Evolutionary conservation across 169 alveolate species (phyloP).

Genomic region (Plasmodium relictum): DNA sequence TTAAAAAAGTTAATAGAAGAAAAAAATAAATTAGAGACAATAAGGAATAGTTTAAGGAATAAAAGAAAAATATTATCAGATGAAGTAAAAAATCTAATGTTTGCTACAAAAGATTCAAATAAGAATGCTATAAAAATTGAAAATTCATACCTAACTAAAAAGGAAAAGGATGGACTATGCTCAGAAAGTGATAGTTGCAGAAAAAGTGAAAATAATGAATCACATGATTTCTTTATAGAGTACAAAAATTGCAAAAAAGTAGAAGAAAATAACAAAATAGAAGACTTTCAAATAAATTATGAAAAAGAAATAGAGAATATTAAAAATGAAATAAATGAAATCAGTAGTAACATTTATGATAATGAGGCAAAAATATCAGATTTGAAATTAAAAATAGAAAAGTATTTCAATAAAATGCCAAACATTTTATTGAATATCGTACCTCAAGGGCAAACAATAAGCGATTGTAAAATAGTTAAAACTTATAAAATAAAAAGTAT

Average conservation of each 20-base stretch:
- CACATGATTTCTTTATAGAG: neutral
- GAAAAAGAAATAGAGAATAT: conserved; percentile 24
- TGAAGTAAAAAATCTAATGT: conserved; percentile 28
- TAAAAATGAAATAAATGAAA: conserved; percentile 50
- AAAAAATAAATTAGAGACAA: conserved; percentile 45
- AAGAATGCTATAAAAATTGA: neutral
- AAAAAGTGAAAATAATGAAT: neutral
- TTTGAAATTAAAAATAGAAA: conserved; percentile 35
- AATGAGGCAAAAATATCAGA: conserved; percentile 36
- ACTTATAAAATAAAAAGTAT: conserved; percentile 46
- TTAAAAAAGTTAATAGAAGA: conserved; percentile 36
- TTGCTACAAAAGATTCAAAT: neutral
- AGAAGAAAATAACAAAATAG: neutral
- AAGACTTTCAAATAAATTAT: neutral
- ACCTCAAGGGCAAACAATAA: conserved; percentile 36
- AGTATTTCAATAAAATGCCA: conserved; percentile 44
- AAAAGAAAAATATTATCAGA: conserved; percentile 71
- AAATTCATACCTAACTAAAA: neutral
- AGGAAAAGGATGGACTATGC: neutral
- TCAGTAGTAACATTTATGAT: conserved; percentile 25
- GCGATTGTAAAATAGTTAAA: conserved; percentile 48
- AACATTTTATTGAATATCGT: conserved; percentile 50
- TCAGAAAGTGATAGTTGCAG: neutral
- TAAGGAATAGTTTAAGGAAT: conserved; percentile 65
- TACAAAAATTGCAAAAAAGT: neutral